Conservation (phyloP, 768 basidiomycete species). For the Hygrophorus russula region DNA sequence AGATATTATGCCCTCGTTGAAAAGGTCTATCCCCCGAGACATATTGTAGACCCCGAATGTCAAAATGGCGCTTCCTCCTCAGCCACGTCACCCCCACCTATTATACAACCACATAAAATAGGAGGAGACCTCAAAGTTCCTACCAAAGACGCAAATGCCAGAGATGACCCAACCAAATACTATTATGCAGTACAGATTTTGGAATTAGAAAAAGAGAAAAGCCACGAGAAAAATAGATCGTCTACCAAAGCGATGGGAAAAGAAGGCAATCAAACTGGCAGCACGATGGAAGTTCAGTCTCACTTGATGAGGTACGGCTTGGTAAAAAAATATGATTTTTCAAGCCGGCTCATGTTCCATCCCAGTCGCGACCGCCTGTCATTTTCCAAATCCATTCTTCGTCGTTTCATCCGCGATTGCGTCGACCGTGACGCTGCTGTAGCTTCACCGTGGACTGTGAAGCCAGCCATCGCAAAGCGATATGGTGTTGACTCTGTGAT, state of each 20-base stretch:
- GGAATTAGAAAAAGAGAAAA: slow-evolving; percentile 63
- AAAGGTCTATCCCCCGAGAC: slow-evolving; percentile 63
- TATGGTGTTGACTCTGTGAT: slow-evolving; percentile 81
- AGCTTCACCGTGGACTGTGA: slow-evolving; percentile 94
- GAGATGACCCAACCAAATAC: slow-evolving; percentile 77
- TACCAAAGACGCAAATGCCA: slow-evolving; percentile 52
- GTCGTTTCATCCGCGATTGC: slow-evolving; percentile 92
- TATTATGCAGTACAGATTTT: slow-evolving; percentile 82
- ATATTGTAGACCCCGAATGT: slow-evolving; percentile 33
- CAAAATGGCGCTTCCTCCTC: slow-evolving; percentile 14
- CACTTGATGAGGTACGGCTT: slow-evolving; percentile 60
- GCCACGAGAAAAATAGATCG: slow-evolving; percentile 47
- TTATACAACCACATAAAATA: slow-evolving; percentile 51
- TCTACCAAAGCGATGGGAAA: slow-evolving; percentile 39
- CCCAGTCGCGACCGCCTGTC: slow-evolving; percentile 85
- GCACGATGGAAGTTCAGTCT: slow-evolving; percentile 75
- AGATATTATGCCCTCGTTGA: slow-evolving; percentile 80
- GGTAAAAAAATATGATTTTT: slow-evolving; percentile 3
- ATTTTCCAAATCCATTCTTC: slow-evolving; percentile 94
- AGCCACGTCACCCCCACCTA: slow-evolving; percentile 24
- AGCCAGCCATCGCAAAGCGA: slow-evolving; percentile 68
- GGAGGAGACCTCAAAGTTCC: slow-evolving; percentile 72
- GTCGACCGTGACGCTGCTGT: slow-evolving; percentile 87
- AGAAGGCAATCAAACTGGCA: slow-evolving; percentile 60
- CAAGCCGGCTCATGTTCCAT: slow-evolving; percentile 1